Percentiles rank a stretch among this genome's conserved stretches.
phyloP scores from a whole-genome alignment of 371 early-diverging fungal species.

The Zychaea mexicana region DNA sequence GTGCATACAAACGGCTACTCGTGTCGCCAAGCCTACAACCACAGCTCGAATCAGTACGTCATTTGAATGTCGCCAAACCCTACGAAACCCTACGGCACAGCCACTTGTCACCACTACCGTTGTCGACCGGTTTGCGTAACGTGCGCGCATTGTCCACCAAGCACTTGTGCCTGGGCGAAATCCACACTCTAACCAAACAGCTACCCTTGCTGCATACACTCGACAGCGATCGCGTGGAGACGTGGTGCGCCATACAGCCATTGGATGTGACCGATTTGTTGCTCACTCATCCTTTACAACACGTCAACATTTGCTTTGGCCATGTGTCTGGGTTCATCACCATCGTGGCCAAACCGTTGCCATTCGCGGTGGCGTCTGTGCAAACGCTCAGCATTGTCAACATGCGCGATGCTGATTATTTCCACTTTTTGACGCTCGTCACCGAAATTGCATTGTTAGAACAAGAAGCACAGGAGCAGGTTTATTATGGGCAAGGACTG shows the following conservation, averaged over 20 bases:
- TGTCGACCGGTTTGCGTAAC: neutral
- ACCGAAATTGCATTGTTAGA: neutral
- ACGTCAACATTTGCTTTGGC: neutral
- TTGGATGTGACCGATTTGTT: neutral
- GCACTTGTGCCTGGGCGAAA: slow-evolving; percentile 1
- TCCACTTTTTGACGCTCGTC: neutral
- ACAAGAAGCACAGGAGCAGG: too few relatives aligned
- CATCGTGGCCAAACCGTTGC: neutral
- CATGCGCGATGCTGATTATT: neutral
- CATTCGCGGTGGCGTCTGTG: neutral
- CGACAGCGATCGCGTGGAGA: neutral
- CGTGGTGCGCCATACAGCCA: neutral
- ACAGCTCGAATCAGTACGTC: neutral
- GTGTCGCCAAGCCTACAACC: neutral
- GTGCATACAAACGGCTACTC: neutral
- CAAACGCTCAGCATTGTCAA: neutral
- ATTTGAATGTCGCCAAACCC: neutral
- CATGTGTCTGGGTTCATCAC: slow-evolving; percentile 4
- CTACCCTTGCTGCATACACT: neutral
- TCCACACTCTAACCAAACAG: neutral
- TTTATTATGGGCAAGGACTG: too few relatives aligned
- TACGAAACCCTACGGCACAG: neutral
- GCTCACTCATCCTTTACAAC: neutral
- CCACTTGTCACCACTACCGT: neutral
- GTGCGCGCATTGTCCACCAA: too few relatives aligned